Percentiles rank a stretch among this genome's conserved stretches.
Conservation (phyloP, 805 yeast species). For the Yamadazyma takamatsuzukensis region DNA sequence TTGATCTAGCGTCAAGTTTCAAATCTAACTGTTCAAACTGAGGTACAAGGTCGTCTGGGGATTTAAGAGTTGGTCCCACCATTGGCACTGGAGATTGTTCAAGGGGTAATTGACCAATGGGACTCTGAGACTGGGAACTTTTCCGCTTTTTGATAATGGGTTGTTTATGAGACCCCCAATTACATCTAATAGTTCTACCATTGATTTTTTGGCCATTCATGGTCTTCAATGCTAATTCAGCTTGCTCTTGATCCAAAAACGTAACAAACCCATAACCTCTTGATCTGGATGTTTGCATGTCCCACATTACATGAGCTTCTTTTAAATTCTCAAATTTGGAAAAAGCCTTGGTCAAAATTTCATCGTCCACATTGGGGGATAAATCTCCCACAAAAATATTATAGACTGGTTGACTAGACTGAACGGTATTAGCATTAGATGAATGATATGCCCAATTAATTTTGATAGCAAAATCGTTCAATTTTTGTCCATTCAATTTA, state of each 20-base stretch:
- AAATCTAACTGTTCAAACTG: conserved; percentile 5
- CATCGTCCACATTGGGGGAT: conserved; percentile 79
- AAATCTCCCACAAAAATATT: conserved; percentile 86
- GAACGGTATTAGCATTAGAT: conserved; percentile 54
- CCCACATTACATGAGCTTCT: conserved; percentile 97
- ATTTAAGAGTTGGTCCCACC: no score
- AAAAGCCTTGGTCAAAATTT: conserved; percentile 57
- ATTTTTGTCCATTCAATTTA: conserved; percentile 53
- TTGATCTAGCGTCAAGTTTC: neutral
- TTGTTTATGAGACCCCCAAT: conserved; percentile 82
- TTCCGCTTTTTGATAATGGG: no score
- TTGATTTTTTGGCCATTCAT: conserved; percentile 73
- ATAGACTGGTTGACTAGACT: conserved; percentile 43
- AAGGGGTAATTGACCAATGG: no score
- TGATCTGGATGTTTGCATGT: conserved; percentile 88
- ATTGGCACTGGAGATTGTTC: conserved; percentile 3
- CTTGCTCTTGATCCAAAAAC: conserved; percentile 62
- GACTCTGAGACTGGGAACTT: no score
- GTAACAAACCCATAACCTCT: conserved; percentile 91
- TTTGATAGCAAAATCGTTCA: conserved; percentile 54
- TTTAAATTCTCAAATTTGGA: conserved; percentile 53
- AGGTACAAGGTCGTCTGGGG: conserved; percentile 3
- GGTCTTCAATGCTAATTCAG: conserved; percentile 64
- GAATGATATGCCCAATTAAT: conserved; percentile 86
- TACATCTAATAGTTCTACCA: conserved; percentile 76